Conservation (phyloP, 2,329 filamentous ascomycete species). For the Aspergillus uvarum region DNA sequence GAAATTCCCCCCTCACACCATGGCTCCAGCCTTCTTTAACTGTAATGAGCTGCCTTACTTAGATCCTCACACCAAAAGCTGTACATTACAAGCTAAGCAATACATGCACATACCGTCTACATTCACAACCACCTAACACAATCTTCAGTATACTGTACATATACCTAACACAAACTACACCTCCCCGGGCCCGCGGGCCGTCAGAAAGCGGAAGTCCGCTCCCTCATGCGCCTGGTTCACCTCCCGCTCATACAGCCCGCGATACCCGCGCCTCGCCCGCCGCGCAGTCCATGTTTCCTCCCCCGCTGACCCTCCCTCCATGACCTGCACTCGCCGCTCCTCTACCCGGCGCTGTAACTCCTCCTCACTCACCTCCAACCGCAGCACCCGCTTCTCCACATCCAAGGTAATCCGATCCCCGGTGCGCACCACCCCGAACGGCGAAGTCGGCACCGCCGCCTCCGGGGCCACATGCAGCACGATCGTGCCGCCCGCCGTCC, state of each 20-base stretch:
- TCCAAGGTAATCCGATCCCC: slow-evolving; percentile 51
- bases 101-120: no score
- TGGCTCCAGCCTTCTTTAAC: no score
- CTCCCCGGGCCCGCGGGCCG: slow-evolving; percentile 21
- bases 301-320: not conserved
- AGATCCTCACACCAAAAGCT: no score
- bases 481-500: slow-evolving; percentile 56
- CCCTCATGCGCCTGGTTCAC: slow-evolving; percentile 45
- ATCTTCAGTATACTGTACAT: no score
- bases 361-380: slow-evolving; percentile 43
- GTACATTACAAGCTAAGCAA: no score
- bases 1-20: no score
- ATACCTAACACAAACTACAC: no score
- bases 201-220: slow-evolving; percentile 41
- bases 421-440: slow-evolving; percentile 49
- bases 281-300: slow-evolving; percentile 22
- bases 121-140: no score
- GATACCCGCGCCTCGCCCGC: slow-evolving; percentile 36
- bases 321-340: not conserved
- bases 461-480: slow-evolving; percentile 56
- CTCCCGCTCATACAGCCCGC: slow-evolving; percentile 41
- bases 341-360: slow-evolving; percentile 42
- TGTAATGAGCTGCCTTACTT: no score
- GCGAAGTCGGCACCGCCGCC: slow-evolving; percentile 46
- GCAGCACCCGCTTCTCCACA: slow-evolving; percentile 42